Conservation (phyloP, 2,329 filamentous ascomycete species). For the Hyphodiscus sp. region DNA sequence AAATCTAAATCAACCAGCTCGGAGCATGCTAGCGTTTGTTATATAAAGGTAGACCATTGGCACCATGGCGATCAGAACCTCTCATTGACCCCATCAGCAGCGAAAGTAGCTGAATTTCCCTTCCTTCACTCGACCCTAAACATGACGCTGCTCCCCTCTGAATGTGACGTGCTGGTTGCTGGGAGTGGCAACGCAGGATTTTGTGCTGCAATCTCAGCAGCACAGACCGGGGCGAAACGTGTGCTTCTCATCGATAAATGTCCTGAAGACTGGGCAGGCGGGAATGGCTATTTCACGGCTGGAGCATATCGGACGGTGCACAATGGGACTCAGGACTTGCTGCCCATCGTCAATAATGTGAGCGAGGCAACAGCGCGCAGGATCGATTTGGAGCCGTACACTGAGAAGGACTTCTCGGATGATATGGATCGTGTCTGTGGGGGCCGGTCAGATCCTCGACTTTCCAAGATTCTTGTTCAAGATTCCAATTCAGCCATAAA, state of each 20-base stretch:
- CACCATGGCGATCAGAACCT: too few relatives aligned
- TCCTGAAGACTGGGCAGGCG: slow-evolving; percentile 18
- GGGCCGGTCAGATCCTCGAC: too few relatives aligned
- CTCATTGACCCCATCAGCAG: too few relatives aligned
- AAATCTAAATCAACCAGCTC: too few relatives aligned
- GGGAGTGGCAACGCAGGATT: too few relatives aligned
- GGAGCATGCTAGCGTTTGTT: too few relatives aligned
- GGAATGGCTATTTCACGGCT: slow-evolving; percentile 19
- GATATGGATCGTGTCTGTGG: slow-evolving; percentile 51
- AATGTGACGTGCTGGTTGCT: too few relatives aligned
- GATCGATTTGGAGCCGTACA: slow-evolving; percentile 55
- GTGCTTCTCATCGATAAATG: slow-evolving; percentile 20
- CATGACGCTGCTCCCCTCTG: too few relatives aligned
- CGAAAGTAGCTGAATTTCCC: too few relatives aligned
- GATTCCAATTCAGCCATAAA: slow-evolving; percentile 43
- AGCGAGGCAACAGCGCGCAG: slow-evolving; percentile 36
- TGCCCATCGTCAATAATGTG: slow-evolving; percentile 57
- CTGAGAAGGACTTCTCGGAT: slow-evolving; percentile 42
- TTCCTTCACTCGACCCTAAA: too few relatives aligned
- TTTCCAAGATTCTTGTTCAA: too few relatives aligned
- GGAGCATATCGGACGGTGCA: slow-evolving; percentile 43
- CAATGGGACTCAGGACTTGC: slow-evolving; percentile 46
- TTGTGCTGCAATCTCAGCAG: slow-evolving; percentile 18
- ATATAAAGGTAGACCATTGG: too few relatives aligned
- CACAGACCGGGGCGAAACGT: slow-evolving; percentile 7